Percentiles rank a stretch among this genome's conserved stretches.
Conservation (phyloP, 2,329 filamentous ascomycete genomes). For the Amylocarpus encephaloides region DNA sequence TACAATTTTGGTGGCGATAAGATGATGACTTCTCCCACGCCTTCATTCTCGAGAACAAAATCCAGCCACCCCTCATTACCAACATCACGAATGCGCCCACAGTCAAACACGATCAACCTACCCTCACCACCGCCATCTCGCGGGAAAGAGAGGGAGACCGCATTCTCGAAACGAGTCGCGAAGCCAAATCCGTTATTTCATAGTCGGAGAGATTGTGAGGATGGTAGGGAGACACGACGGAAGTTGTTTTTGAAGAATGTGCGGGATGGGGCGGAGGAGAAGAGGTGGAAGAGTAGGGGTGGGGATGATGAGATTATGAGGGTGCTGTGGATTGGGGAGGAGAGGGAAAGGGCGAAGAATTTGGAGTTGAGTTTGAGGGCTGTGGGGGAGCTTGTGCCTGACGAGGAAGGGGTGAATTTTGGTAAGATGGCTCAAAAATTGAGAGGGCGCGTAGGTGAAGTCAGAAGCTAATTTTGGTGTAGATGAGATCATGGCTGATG, state of each 20-base stretch:
- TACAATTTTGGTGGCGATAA: conserved; percentile 16
- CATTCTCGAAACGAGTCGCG: conserved; percentile 39
- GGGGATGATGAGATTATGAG: conserved; percentile 52
- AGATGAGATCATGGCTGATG: conserved; percentile 43
- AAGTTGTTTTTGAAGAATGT: conserved; percentile 65
- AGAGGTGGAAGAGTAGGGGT: conserved; percentile 52
- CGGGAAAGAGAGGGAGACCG: conserved; percentile 11
- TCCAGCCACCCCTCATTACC: not conserved
- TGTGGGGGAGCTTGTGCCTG: conserved; percentile 12
- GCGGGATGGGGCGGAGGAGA: conserved; percentile 53
- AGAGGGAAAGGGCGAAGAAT: conserved; percentile 29
- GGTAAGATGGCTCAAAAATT: conserved; percentile 6
- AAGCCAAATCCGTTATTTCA: conserved; percentile 59
- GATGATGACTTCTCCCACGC: conserved; percentile 22
- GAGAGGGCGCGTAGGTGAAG: not conserved
- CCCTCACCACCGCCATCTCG: conserved; percentile 11
- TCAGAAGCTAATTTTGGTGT: conserved; percentile 5
- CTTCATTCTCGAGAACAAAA: conserved; percentile 5
- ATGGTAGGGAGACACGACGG: conserved; percentile 50
- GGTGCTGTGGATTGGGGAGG: conserved; percentile 35
- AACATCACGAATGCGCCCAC: not conserved
- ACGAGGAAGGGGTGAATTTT: conserved; percentile 11
- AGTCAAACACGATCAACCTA: not conserved
- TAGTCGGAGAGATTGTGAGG: conserved; percentile 35
- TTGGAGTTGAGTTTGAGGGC: conserved; percentile 17